Percentiles rank a stretch among this genome's conserved stretches.
These are phyloP conservation scores for Sungouiozyma intestinalis DNA, from an alignment of 805 yeast species.

Conservation along the genomic window DNA sequence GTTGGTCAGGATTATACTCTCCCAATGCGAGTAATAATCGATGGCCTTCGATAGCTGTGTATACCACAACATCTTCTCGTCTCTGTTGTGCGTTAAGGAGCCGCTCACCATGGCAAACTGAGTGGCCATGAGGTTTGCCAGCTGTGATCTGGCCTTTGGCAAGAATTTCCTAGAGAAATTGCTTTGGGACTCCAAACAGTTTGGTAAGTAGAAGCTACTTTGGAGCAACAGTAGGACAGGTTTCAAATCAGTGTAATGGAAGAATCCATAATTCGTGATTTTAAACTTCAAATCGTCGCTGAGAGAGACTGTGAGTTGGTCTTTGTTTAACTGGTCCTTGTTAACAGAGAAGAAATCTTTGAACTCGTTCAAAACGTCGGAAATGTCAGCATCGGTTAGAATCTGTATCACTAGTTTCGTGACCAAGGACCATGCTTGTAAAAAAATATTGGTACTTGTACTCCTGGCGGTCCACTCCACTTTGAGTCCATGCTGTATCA, in stretches of 20 bases:
- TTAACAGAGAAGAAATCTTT: constrained; percentile 15
- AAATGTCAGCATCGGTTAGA: constrained; percentile 21
- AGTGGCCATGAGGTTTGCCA: constrained; percentile 1
- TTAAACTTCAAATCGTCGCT: constrained; percentile 8
- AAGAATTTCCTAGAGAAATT: constrained; percentile 23
- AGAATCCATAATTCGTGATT: constrained; percentile 11
- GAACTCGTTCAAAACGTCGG: constrained; percentile 17
- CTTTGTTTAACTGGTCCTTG: constrained; percentile 8
- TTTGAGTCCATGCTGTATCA: neutral
- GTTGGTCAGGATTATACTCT: neutral
- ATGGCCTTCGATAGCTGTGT: neutral
- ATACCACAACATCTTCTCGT: neutral
- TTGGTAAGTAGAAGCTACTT: constrained; percentile 25
- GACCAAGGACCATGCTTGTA: constrained; percentile 20
- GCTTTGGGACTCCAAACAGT: constrained; percentile 24
- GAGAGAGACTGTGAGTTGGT: constrained; percentile 7
- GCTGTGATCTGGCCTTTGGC: constrained; percentile 16
- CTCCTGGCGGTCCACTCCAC: neutral
- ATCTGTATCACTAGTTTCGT: constrained; percentile 15
- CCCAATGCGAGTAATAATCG: neutral
- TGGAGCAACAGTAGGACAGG: constrained; percentile 21
- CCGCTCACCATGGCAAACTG: neutral
- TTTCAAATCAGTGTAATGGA: constrained; percentile 21
- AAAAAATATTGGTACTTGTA: neutral
- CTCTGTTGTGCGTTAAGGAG: neutral